These are phyloP conservation scores for Pichia sp. DNA, from an alignment of 1,139 yeast species.

Conservation along the genomic window DNA sequence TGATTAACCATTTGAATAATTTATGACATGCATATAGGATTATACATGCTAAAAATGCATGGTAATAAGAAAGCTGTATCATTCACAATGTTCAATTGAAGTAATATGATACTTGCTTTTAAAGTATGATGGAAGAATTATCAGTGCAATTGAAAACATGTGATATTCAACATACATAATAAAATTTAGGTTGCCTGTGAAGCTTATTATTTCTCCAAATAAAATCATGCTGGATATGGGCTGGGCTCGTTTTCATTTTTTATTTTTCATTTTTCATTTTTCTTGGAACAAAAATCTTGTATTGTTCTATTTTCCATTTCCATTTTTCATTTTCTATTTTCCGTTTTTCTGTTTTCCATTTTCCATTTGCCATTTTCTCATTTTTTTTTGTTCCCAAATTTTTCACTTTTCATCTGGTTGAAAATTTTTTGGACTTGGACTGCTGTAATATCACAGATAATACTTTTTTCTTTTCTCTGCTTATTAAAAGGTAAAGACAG, in stretches of 20 bases:
- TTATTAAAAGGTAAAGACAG: neutral
- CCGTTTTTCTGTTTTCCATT: too few relatives aligned
- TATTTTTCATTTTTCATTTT: too few relatives aligned
- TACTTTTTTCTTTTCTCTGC: neutral
- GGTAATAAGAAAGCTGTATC: neutral
- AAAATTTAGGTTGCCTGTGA: neutral
- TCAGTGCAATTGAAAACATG: neutral
- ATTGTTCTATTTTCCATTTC: neutral
- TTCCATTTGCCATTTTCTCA: neutral
- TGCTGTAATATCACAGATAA: neutral
- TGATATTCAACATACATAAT: neutral
- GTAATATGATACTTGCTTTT: too few relatives aligned
- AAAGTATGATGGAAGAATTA: too few relatives aligned
- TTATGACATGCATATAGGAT: neutral
- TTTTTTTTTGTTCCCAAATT: neutral
- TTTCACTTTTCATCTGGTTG: neutral
- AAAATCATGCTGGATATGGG: neutral
- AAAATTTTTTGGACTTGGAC: neutral
- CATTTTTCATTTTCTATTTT: too few relatives aligned
- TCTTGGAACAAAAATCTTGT: too few relatives aligned
- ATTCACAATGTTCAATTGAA: too few relatives aligned
- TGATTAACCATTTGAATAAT: constrained; percentile 1
- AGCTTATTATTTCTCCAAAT: neutral
- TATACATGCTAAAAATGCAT: neutral
- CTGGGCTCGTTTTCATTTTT: neutral